Conservation (phyloP, 2,329 filamentous ascomycete genomes). For the Neodidymelliopsis sp. region DNA sequence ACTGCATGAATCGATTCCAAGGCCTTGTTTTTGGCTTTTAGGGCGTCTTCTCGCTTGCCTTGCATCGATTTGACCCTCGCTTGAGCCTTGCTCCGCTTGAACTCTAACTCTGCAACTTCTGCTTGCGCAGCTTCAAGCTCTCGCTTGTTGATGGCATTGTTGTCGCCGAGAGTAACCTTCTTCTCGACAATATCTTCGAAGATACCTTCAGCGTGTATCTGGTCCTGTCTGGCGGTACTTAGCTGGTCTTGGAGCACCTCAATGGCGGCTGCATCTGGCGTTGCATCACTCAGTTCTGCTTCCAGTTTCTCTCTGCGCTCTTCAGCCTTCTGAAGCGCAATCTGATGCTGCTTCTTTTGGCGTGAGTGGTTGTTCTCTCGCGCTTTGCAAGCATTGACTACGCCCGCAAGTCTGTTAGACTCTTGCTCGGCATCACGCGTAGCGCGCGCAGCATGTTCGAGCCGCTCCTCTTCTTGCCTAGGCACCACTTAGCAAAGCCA, state of each 20-base stretch:
- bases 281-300: slow-evolving; percentile 65
- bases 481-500: slow-evolving; percentile 8
- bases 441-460: slow-evolving; percentile 60
- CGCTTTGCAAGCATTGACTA: slow-evolving; percentile 58
- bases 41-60: slow-evolving; percentile 41
- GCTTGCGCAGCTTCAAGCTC: slow-evolving; percentile 39
- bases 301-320: slow-evolving; percentile 72
- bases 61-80: slow-evolving; percentile 39
- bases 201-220: slow-evolving; percentile 44
- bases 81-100: slow-evolving; percentile 39
- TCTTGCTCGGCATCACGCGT: slow-evolving; percentile 34
- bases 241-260: slow-evolving; percentile 59
- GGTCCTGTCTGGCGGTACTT: slow-evolving; percentile 61
- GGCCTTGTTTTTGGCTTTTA: slow-evolving; percentile 54
- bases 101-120: slow-evolving; percentile 33
- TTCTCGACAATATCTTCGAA: slow-evolving; percentile 58
- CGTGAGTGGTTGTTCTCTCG: slow-evolving; percentile 60
- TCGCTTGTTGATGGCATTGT: slow-evolving; percentile 38
- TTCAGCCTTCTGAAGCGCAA: slow-evolving; percentile 66
- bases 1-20: slow-evolving; percentile 45
- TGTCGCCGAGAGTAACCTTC: slow-evolving; percentile 53
- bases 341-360: slow-evolving; percentile 58
- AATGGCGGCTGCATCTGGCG: slow-evolving; percentile 66
- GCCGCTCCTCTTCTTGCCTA: slow-evolving; percentile 55
- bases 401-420: slow-evolving; percentile 46